A percentile compares a stretch with the other conserved stretches of the same genome.
Evolutionary conservation across 2,329 filamentous ascomycete species (phyloP).

Genomic region (Clonostachys solani): DNA sequence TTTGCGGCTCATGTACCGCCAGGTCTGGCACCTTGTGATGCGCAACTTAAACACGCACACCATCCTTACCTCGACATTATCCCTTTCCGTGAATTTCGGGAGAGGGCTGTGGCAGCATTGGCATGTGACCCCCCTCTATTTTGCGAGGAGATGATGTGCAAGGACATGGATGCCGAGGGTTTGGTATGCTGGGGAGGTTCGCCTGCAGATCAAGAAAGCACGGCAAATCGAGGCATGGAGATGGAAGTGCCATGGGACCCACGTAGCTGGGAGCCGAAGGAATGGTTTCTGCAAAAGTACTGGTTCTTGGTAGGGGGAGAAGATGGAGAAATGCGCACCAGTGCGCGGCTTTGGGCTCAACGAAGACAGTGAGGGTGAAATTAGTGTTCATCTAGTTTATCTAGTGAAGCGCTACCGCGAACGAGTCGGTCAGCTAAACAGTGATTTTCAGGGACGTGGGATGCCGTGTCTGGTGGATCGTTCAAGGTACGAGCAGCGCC

Average conservation of each 20-base stretch:
- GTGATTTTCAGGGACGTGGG: too few species aligned
- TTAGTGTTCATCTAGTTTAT: too few species aligned
- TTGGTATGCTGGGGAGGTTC: slow-evolving; percentile 27
- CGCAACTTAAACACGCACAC: too few species aligned
- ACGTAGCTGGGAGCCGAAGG: slow-evolving; percentile 36
- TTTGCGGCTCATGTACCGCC: not conserved
- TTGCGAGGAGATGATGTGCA: slow-evolving; percentile 27
- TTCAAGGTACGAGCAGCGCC: too few species aligned
- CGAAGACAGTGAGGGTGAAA: too few species aligned
- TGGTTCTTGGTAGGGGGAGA: slow-evolving; percentile 24
- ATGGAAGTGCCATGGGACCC: slow-evolving; percentile 36
- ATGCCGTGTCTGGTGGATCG: too few species aligned
- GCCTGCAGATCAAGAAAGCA: slow-evolving; percentile 11
- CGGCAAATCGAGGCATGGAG: slow-evolving; percentile 13
- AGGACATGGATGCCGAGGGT: slow-evolving; percentile 25
- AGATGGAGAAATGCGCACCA: slow-evolving; percentile 28
- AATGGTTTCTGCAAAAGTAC: slow-evolving; percentile 38
- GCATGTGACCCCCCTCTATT: slow-evolving; percentile 15
- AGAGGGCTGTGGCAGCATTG: slow-evolving; percentile 17
- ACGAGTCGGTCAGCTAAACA: too few species aligned
- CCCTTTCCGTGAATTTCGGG: slow-evolving; percentile 22
- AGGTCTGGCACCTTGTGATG: too few species aligned
- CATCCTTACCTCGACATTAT: slow-evolving; percentile 15
- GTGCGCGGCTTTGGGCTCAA: slow-evolving; percentile 15
- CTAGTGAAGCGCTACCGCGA: too few species aligned